Conservation (phyloP, 345 rosid species). For the Acer negundo region DNA sequence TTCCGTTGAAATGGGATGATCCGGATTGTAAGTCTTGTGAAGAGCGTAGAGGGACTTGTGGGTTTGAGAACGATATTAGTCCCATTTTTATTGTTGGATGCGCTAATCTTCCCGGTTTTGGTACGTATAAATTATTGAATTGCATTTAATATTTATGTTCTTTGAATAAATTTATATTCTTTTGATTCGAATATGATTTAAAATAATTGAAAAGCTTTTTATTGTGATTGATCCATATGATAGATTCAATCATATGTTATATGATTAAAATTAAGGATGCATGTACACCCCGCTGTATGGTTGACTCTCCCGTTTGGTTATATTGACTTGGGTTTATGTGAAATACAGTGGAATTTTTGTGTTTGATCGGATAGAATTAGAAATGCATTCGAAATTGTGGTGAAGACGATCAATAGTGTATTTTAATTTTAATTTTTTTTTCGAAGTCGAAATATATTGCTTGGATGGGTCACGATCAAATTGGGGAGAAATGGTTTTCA, state of each 20-base stretch:
- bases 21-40: slow-evolving; percentile 48
- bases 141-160: no score
- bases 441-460: no score
- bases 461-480: background rate
- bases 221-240: no score
- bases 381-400: background rate
- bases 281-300: no score
- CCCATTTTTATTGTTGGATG: slow-evolving; percentile 26
- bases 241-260: no score
- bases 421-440: no score
- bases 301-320: no score
- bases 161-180: no score
- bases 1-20: slow-evolving; percentile 33
- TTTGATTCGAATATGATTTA: no score
- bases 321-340: background rate
- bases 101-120: slow-evolving; percentile 19
- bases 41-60: slow-evolving; percentile 38
- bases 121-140: background rate
- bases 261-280: no score
- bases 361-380: background rate
- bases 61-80: slow-evolving; percentile 11
- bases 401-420: no score
- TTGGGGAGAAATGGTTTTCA: background rate
- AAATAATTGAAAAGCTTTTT: no score
- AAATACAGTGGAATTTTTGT: background rate